A percentile compares a stretch with the other conserved stretches of the same genome.
Conservation (phyloP, 2,329 filamentous ascomycete genomes). For the Epichloe typhina region DNA sequence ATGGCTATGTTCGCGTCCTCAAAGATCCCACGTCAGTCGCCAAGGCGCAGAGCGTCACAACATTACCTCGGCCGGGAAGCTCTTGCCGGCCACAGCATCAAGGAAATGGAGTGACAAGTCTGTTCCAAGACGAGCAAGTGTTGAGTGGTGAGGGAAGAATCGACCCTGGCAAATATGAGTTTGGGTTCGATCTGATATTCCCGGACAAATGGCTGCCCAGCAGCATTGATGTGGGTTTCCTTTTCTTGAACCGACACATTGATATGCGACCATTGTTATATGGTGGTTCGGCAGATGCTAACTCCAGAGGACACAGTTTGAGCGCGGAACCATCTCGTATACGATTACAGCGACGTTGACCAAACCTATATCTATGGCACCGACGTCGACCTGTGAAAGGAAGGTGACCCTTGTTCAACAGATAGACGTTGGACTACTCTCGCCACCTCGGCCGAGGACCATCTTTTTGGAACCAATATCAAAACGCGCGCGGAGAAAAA, state of each 20-base stretch:
- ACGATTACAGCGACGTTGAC: conserved; percentile 83
- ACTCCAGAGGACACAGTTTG: conserved; percentile 53
- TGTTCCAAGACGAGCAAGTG: conserved; percentile 73
- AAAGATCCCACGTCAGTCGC: conserved; percentile 50
- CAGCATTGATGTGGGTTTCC: conserved; percentile 72
- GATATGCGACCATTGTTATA: background rate
- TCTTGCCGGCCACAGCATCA: conserved; percentile 42
- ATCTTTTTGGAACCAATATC: conserved; percentile 87
- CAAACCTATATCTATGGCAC: conserved; percentile 71
- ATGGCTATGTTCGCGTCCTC: conserved; percentile 69
- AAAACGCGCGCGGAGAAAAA: conserved; percentile 52
- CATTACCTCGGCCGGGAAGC: conserved; percentile 25
- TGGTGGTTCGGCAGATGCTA: background rate
- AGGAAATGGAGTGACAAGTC: conserved; percentile 64
- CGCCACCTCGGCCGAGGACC: conserved; percentile 61
- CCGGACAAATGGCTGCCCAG: conserved; percentile 62
- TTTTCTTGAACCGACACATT: background rate
- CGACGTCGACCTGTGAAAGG: conserved; percentile 66
- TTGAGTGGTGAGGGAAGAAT: conserved; percentile 67
- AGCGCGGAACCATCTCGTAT: conserved; percentile 86
- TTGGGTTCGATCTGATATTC: conserved; percentile 63
- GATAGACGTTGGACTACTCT: conserved; percentile 69
- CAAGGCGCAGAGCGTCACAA: conserved; percentile 33
- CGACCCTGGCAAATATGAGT: conserved; percentile 63
- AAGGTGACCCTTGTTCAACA: conserved; percentile 70